Conservation (phyloP, 1,284 basidiomycete species). For the Anthracocystis setariae region DNA sequence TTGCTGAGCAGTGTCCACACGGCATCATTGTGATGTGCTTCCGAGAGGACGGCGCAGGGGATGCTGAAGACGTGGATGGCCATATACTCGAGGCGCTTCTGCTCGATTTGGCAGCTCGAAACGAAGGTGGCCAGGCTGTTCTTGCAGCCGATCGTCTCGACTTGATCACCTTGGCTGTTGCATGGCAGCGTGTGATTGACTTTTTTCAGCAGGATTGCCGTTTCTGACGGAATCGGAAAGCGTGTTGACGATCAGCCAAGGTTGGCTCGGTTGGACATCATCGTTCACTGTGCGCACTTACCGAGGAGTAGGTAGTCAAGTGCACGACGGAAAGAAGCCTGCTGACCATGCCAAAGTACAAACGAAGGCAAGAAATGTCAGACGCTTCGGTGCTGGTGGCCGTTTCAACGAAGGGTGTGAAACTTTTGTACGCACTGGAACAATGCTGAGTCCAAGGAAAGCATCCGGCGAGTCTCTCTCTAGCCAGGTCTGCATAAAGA, state of each 20-base stretch:
- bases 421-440: constrained; percentile 29
- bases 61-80: constrained; percentile 22
- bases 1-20: constrained; percentile 21
- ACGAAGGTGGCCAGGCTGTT: constrained; percentile 7
- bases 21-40: constrained; percentile 18
- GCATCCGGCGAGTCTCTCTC: neutral
- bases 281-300: neutral
- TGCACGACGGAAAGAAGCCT: constrained; percentile 27
- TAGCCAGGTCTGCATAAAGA: constrained; percentile 33
- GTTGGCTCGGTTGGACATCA: too few relatives aligned
- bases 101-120: constrained; percentile 18
- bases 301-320: constrained; percentile 25
- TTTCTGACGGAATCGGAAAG: constrained; percentile 7
- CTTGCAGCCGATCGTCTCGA: constrained; percentile 15
- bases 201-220: constrained; percentile 24
- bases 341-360: neutral
- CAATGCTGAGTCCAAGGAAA: constrained; percentile 3
- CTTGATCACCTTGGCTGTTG: constrained; percentile 5
- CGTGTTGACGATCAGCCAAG: neutral
- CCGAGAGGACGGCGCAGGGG: constrained; percentile 7
- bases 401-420: neutral
- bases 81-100: constrained; percentile 30
- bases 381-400: too few relatives aligned
- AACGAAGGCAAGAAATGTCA: neutral
- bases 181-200: constrained; percentile 6